A percentile compares a stretch with the other conserved stretches of the same genome.
Conservation (phyloP, 805 yeast species). For the Komagataella pastoris region DNA sequence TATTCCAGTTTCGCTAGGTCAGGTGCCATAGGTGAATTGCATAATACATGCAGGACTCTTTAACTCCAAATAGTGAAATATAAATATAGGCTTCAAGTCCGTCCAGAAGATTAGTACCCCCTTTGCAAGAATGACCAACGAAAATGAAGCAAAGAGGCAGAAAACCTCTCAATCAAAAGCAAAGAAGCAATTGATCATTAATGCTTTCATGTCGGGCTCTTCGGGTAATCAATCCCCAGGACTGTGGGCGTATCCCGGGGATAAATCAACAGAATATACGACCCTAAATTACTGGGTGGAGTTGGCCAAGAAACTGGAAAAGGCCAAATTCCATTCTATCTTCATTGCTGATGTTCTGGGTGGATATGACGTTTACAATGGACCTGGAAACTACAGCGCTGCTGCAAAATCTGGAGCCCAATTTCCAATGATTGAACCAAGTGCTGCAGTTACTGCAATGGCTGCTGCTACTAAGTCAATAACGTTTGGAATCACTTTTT, state of each 20-base stretch:
- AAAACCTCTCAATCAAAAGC: background rate
- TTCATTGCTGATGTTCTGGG: slow-evolving; percentile 5
- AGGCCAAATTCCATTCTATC: slow-evolving; percentile 5
- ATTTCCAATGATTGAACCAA: slow-evolving; percentile 8
- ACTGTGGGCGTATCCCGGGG: slow-evolving; percentile 10
- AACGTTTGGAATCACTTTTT: slow-evolving; percentile 18
- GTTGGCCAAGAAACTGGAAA: slow-evolving; percentile 5
- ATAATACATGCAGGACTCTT: background rate
- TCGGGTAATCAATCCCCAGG: slow-evolving; percentile 8
- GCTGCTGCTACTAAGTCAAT: slow-evolving; percentile 14
- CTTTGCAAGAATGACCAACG: background rate
- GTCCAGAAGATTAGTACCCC: background rate
- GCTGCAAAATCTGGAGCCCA: slow-evolving; percentile 5
- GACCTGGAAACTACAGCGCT: slow-evolving; percentile 2
- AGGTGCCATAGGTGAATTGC: background rate
- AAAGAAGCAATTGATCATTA: slow-evolving; percentile 4
- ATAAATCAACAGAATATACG: slow-evolving; percentile 6
- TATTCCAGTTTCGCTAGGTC: background rate
- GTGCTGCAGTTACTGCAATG: slow-evolving; percentile 23
- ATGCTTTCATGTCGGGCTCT: slow-evolving; percentile 6
- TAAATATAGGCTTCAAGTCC: background rate
- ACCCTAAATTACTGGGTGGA: slow-evolving; percentile 8
- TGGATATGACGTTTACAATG: slow-evolving; percentile 5
- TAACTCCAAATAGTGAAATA: background rate
- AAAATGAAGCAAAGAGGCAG: background rate